Conservation (phyloP, 2,329 filamentous ascomycete species). For the Sporothrix pallida region DNA sequence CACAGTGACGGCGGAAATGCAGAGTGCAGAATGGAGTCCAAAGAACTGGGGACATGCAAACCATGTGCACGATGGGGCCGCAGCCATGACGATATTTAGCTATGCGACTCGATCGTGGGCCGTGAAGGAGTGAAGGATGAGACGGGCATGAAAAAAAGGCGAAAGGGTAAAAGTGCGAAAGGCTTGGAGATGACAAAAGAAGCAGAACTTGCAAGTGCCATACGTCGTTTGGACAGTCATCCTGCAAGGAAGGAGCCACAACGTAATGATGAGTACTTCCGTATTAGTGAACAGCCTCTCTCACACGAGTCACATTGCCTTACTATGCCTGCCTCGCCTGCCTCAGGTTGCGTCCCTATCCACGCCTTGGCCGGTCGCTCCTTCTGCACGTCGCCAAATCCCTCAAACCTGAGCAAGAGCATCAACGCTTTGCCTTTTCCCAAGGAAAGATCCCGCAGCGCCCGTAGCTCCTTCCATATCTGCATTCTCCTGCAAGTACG, state of each 20-base stretch:
- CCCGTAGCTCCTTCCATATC: constrained; percentile 16
- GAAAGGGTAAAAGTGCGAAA: not conserved
- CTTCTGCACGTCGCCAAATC: constrained; percentile 22
- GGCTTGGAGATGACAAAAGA: not conserved
- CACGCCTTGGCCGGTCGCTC: constrained; percentile 3
- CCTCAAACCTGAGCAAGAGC: not conserved
- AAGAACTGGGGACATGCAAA: not conserved
- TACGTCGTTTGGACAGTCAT: constrained; percentile 1
- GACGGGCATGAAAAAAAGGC: not conserved
- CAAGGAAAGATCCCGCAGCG: constrained; percentile 5
- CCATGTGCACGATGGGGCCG: constrained; percentile 18
- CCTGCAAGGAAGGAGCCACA: not conserved
- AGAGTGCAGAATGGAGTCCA: not conserved
- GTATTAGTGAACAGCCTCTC: not conserved
- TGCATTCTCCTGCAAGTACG: not conserved
- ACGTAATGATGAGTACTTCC: not conserved
- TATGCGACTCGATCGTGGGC: not conserved
- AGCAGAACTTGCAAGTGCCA: not conserved
- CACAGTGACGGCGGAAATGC: constrained; percentile 1
- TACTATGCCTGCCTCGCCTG: too few species aligned
- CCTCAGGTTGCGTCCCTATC: not conserved
- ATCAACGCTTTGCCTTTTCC: not conserved
- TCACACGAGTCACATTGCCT: not conserved
- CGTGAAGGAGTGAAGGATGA: not conserved
- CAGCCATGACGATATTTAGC: not conserved